Evolutionary conservation across 768 basidiomycete species (phyloP).

Genomic region (Paxillus involutus): DNA sequence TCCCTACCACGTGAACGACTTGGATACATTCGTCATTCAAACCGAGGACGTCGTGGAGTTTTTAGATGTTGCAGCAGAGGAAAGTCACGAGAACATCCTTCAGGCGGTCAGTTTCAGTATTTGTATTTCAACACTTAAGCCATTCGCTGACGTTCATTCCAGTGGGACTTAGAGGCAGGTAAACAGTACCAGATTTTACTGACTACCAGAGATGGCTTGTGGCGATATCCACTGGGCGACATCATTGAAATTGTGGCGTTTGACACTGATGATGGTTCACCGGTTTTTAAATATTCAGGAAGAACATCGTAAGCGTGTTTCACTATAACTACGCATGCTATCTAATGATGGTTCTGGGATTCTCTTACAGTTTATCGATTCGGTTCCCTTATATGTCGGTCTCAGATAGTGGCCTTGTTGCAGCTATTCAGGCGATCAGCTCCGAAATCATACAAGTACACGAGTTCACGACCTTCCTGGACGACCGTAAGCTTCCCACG

Average conservation of each 20-base stretch:
- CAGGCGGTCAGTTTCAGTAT: constrained; percentile 11
- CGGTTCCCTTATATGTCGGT: background rate
- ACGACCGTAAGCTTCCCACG: constrained; percentile 7
- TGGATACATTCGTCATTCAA: constrained; percentile 3
- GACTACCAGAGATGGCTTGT: constrained; percentile 5
- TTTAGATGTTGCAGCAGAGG: constrained; percentile 11
- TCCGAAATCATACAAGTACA: constrained; percentile 1
- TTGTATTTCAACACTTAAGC: background rate
- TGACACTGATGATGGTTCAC: background rate
- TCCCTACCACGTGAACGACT: background rate
- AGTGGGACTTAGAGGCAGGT: constrained; percentile 5
- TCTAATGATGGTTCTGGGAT: background rate
- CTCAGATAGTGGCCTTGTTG: constrained; percentile 5
- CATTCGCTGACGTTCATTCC: background rate
- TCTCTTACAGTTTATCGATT: background rate
- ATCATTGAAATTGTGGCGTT: constrained; percentile 8
- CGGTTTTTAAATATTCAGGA: background rate
- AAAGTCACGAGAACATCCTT: constrained; percentile 11
- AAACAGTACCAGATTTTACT: constrained; percentile 3
- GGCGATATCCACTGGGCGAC: constrained; percentile 7
- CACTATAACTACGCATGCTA: background rate
- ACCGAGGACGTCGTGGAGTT: constrained; percentile 14
- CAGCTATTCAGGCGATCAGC: constrained; percentile 3
- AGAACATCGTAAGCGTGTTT: constrained; percentile 2
- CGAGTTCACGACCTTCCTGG: constrained; percentile 11